Conservation (phyloP, 192 early-diverging fungal species). For the Backusella sp. region DNA sequence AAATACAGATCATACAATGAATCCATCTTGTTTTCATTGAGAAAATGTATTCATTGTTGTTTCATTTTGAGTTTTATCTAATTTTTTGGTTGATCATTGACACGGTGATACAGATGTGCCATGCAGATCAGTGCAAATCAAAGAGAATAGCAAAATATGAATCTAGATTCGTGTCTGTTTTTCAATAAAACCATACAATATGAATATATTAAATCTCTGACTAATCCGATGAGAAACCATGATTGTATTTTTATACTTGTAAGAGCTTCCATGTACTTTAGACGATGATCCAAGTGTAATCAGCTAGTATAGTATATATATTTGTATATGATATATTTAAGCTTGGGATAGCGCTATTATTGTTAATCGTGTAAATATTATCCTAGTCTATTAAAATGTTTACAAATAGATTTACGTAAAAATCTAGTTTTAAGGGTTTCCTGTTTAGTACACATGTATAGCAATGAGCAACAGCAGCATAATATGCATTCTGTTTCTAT, state of each 20-base stretch:
- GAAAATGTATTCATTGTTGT: not conserved
- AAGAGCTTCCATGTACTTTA: not conserved
- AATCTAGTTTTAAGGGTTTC: not conserved
- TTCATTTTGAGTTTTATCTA: not conserved
- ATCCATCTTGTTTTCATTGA: not conserved
- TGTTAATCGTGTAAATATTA: no score
- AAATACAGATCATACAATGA: not conserved
- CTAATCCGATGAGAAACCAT: not conserved
- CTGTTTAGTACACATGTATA: not conserved
- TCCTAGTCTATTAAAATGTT: no score
- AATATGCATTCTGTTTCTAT: not conserved
- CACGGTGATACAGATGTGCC: not conserved
- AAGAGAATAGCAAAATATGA: not conserved
- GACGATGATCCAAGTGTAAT: not conserved
- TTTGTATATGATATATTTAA: no score
- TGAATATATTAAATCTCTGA: not conserved
- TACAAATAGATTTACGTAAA: not conserved
- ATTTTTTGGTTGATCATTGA: not conserved
- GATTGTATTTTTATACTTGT: no score
- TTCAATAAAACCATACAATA: not conserved
- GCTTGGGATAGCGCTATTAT: no score
- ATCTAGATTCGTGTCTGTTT: not conserved
- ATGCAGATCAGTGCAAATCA: not conserved
- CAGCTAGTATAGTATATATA: not conserved
- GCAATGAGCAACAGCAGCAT: not conserved